Base-by-base conservation (phyloP, 2,329 filamentous ascomycete species). In the Alternaria incomplexa region DNA sequence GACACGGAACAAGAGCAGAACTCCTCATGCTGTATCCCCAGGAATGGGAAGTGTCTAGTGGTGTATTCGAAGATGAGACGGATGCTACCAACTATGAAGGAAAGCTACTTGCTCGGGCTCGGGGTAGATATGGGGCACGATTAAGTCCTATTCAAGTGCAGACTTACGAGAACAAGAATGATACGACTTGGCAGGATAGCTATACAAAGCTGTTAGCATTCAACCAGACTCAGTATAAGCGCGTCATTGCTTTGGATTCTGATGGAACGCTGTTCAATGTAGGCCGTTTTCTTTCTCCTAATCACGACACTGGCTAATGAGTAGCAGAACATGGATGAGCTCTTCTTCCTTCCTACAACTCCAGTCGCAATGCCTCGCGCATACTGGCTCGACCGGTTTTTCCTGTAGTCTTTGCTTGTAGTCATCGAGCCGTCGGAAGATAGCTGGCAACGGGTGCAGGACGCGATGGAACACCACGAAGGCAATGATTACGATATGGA, bases 281-380 rank as follows among this genome's bases (percentile, higher is more conserved):
- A 30, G 28, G 28, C 4, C 2, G 6, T 4, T 30, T 2, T 1
- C 28, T 30, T 30, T 20, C 22, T 9, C 20, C 17, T 3, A 13
- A 25, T 11, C 20, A 10, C 20, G 44, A 46, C 12, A 4, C 5
- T 12, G n/a, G 23, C 6, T 47, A 17, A 26, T 9, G 17, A 13
- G 15, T 0, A 77, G 63, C 75, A 88, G 63, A 77, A 83, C 17
- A 85, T 92, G 84, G 90, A 92, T 65, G 89, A 91, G 52, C 82
- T 91, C 0, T 92, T 92, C 76, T 83, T 90, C 23, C 79, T 89
- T 0, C 90, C 89, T 0, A 75, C 81, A 0, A 81, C 84, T 1
- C 81, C 85, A 0, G 83, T 89, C 2, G 89, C 89, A 1, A 89
- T 91, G 85, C 88, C 90, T 1, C 85, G 87, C n/a, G 90, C 89